phyloP scores from a whole-genome alignment of 2,329 filamentous ascomycete species.

The Ophiocordyceps camponoti-saundersi region DNA sequence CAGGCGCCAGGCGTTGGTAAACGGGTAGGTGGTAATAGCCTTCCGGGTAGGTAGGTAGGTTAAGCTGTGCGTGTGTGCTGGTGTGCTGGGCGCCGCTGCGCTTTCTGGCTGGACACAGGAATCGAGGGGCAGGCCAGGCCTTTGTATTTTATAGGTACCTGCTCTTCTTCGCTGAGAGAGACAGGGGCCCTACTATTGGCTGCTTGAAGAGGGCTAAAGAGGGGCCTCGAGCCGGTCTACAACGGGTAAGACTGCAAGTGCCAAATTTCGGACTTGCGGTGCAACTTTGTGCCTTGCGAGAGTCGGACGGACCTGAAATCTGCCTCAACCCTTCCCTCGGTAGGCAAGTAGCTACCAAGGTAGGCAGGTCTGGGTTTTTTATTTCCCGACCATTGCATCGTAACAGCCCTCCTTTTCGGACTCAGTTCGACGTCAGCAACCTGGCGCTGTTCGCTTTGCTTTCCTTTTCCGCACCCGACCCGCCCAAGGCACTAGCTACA shows the following conservation, averaged over 20 bases:
- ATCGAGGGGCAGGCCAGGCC: slow-evolving; percentile 24
- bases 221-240: neutral
- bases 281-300: neutral
- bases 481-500: too few species aligned
- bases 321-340: too few species aligned
- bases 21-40: neutral
- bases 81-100: neutral
- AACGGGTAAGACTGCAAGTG: neutral
- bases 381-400: too few species aligned
- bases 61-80: neutral
- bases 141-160: slow-evolving; percentile 24
- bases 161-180: neutral
- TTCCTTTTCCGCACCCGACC: too few species aligned
- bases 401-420: too few species aligned
- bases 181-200: neutral
- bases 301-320: too few species aligned
- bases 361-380: neutral
- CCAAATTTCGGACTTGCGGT: neutral
- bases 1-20: neutral
- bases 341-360: neutral
- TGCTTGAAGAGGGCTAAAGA: neutral
- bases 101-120: slow-evolving; percentile 6
- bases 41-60: neutral
- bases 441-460: too few species aligned
- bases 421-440: too few species aligned